These are phyloP conservation scores for Cyclotella sp. DNA, from an alignment of 108 stramenopile genomes.

Conservation along the genomic window DNA sequence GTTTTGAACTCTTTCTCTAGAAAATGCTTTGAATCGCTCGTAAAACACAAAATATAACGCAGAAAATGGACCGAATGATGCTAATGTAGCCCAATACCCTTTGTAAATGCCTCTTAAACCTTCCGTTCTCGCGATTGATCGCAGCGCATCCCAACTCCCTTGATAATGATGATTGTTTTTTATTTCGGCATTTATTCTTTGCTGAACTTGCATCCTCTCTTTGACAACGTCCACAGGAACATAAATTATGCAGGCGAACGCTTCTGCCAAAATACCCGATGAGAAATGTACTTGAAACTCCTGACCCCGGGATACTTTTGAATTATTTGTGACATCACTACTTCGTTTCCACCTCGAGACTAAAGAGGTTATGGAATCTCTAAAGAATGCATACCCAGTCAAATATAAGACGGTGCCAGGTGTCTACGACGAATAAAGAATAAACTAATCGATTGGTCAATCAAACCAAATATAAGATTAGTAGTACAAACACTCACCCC, in stretches of 20 bases:
- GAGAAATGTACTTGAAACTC: conserved; percentile 75
- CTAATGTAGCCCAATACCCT: conserved; percentile 93
- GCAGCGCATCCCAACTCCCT: conserved; percentile 83
- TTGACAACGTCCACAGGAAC: conserved; percentile 99
- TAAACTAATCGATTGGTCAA: no score
- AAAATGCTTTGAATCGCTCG: conserved; percentile 80
- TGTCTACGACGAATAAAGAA: conserved; percentile 30
- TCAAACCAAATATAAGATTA: no score
- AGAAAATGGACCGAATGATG: conserved; percentile 97
- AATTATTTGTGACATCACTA: conserved; percentile 5
- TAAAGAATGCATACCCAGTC: conserved; percentile 90
- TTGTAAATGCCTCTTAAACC: conserved; percentile 92
- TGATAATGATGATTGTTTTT: conserved; percentile 54
- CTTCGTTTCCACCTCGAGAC: conserved; percentile 7
- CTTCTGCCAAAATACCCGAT: conserved; percentile 86
- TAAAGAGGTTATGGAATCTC: conserved; percentile 51
- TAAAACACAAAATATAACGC: conserved; percentile 96
- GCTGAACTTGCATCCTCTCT: conserved; percentile 96
- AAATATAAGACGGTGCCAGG: conserved; percentile 95
- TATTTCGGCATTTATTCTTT: conserved; percentile 15
- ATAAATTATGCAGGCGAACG: conserved; percentile 93
- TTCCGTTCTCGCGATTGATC: conserved; percentile 74
- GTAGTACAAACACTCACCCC: conserved; percentile 32
- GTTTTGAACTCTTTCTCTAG: conserved; percentile 31
- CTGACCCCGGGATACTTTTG: conserved; percentile 13